A percentile compares a stretch with the other conserved stretches of the same genome.
These are phyloP conservation scores for Lichtheimia ramosa DNA, from an alignment of 371 early-diverging fungal species.

Conservation along the genomic window DNA sequence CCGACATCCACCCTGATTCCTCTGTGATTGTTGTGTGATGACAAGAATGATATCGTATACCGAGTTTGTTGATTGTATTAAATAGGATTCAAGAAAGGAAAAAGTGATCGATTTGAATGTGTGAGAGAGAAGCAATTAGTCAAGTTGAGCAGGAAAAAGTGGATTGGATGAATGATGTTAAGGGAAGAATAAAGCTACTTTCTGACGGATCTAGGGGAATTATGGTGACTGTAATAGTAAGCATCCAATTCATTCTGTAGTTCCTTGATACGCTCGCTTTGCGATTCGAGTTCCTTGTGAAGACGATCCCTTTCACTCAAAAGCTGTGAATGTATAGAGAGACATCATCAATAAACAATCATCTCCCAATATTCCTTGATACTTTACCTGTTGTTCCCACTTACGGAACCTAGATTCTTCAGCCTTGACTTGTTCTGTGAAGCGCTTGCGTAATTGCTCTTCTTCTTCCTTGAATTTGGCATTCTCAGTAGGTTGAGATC, in stretches of 20 bases:
- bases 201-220: conserved; percentile 34
- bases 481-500: conserved; percentile 55
- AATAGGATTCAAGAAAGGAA: too few species aligned
- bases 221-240: conserved; percentile 38
- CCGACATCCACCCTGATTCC: too few species aligned
- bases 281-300: conserved; percentile 93
- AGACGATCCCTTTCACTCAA: conserved; percentile 95
- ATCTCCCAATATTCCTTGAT: conserved; percentile 27
- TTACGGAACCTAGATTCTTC: conserved; percentile 93
- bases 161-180: neutral
- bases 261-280: conserved; percentile 86
- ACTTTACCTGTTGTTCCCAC: conserved; percentile 85
- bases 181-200: conserved; percentile 17
- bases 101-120: too few species aligned
- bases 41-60: too few species aligned
- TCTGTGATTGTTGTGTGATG: too few species aligned
- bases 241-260: conserved; percentile 82
- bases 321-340: conserved; percentile 1
- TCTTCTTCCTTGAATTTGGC: conserved; percentile 95
- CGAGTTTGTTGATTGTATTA: too few species aligned
- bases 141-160: neutral
- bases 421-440: conserved; percentile 92
- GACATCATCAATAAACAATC: conserved; percentile 46
- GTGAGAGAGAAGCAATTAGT: too few species aligned
- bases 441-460: conserved; percentile 84